Percentiles rank a stretch among this genome's conserved stretches.
phyloP scores from a whole-genome alignment of 139 green algal genomes.

The Chlorella vulgaris region DNA sequence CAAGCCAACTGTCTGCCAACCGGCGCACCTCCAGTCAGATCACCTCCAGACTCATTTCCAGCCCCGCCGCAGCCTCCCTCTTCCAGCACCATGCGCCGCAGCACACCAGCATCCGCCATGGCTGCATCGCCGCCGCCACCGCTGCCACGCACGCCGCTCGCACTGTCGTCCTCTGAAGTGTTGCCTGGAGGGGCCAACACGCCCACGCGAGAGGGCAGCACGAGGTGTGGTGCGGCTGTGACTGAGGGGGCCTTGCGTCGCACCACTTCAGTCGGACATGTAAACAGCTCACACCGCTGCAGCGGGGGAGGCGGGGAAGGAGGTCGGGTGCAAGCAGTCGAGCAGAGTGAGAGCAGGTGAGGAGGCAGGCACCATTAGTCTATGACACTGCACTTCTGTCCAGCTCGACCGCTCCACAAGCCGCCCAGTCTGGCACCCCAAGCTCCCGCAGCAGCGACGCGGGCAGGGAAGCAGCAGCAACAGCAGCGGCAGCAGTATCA shows the following conservation, averaged over 20 bases:
- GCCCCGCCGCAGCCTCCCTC: background rate
- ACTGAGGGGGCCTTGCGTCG: slow-evolving; percentile 6
- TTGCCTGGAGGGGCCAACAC: background rate
- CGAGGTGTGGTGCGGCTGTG: background rate
- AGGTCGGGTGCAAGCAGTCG: background rate
- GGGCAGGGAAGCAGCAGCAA: no score
- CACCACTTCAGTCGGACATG: background rate
- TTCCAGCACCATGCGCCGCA: background rate
- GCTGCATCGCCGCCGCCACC: background rate
- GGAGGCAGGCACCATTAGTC: background rate
- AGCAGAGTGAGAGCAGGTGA: background rate
- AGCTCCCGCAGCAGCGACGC: no score
- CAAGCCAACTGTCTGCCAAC: background rate
- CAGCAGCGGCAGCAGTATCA: no score
- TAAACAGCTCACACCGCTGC: slow-evolving; percentile 45
- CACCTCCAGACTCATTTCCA: background rate
- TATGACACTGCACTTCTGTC: no score
- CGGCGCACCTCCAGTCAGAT: background rate
- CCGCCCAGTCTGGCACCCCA: no score
- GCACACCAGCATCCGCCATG: background rate
- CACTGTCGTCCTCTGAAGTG: background rate
- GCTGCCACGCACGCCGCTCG: background rate
- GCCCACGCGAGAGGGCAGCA: slow-evolving; percentile 28
- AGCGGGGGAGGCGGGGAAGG: background rate
- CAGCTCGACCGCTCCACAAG: no score